A percentile compares a stretch with the other conserved stretches of the same genome.
phyloP scores from a whole-genome alignment of 768 basidiomycete genomes.

The Psilocybe subaeruginosa region DNA sequence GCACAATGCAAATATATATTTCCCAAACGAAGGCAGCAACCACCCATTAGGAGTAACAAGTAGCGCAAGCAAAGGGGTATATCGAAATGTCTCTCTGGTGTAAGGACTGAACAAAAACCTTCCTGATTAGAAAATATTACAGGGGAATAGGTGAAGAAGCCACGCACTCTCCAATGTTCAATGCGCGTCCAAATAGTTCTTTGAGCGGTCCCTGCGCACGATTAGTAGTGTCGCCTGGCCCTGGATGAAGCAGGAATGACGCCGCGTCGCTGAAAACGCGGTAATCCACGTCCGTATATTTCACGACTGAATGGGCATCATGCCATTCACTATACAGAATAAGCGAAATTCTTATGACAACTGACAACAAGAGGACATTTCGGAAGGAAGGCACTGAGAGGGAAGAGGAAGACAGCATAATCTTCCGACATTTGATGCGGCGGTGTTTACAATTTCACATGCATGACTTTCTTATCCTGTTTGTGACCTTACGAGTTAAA shows the following conservation, averaged over 20 bases:
- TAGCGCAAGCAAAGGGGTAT: conserved; percentile 90
- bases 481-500: neutral
- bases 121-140: conserved; percentile 5
- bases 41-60: conserved; percentile 80
- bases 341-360: conserved; percentile 65
- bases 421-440: neutral
- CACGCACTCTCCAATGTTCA: conserved; percentile 77
- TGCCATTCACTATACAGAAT: conserved; percentile 92
- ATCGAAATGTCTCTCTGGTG: conserved; percentile 89
- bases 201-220: conserved; percentile 64
- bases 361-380: conserved; percentile 54
- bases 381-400: conserved; percentile 44
- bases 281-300: conserved; percentile 99
- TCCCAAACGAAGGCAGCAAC: conserved; percentile 87
- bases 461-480: neutral
- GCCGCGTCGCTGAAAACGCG: conserved; percentile 94
- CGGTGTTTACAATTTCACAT: neutral
- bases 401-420: conserved; percentile 19
- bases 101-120: conserved; percentile 72
- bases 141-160: neutral
- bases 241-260: conserved; percentile 58
- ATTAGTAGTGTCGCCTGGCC: conserved; percentile 42
- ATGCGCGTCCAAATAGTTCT: conserved; percentile 29
- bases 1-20: conserved; percentile 83
- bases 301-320: conserved; percentile 78